Evolutionary conservation across 495 filamentous ascomycete species (phyloP).

Genomic region (Cudoniella acicularis): DNA sequence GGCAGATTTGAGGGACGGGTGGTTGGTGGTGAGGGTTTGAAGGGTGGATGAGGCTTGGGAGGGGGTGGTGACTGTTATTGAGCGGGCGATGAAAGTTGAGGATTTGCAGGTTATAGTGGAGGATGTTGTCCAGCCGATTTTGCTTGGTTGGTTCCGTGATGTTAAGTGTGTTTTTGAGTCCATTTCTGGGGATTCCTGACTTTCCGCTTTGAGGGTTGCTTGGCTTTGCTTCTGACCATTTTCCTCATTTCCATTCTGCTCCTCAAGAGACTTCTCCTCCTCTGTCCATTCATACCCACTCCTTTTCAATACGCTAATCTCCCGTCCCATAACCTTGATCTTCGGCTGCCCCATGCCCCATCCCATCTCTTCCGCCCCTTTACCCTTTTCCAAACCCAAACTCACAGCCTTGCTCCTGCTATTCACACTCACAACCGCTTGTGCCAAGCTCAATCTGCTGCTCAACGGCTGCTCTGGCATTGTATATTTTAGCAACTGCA

Average conservation of each 20-base stretch:
- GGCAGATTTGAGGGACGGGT: constrained; percentile 40
- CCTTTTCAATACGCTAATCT: constrained; percentile 69
- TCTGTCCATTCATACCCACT: constrained; percentile 72
- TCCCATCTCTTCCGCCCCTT: constrained; percentile 63
- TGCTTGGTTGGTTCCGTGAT: constrained; percentile 10
- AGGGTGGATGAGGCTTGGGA: constrained; percentile 33
- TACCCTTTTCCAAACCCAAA: constrained; percentile 65
- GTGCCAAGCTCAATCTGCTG: constrained; percentile 71
- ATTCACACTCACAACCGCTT: constrained; percentile 76
- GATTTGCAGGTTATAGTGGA: constrained; percentile 40
- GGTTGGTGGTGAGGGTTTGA: constrained; percentile 34
- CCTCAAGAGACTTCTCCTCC: constrained; percentile 32
- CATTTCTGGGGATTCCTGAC: neutral
- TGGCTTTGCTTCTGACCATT: constrained; percentile 6
- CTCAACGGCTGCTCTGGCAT: constrained; percentile 83
- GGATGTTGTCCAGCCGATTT: constrained; percentile 36
- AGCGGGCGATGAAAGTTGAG: constrained; percentile 49
- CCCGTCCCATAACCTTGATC: constrained; percentile 65
- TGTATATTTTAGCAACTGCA: constrained; percentile 67
- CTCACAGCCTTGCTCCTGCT: constrained; percentile 70
- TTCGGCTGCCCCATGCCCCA: constrained; percentile 73
- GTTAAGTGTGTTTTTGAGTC: neutral
- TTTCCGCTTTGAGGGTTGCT: neutral
- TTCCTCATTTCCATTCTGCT: constrained; percentile 5
- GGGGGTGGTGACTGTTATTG: constrained; percentile 35